Base-by-base conservation (phyloP, 1,139 yeast genomes). In the Lodderomyces beijingensis region DNA sequence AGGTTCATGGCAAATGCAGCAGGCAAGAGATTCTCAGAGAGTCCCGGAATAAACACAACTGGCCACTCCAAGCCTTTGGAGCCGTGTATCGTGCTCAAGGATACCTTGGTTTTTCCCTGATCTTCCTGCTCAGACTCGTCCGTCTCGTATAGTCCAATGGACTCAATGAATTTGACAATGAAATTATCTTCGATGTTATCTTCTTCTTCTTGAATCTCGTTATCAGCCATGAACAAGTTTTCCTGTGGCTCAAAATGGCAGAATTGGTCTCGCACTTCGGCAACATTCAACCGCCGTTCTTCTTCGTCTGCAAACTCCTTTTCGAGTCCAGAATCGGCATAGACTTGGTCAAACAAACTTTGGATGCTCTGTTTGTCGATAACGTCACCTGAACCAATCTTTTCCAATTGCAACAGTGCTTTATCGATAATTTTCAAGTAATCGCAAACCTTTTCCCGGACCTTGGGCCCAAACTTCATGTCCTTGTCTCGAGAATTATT, bases 51-150 rank as follows among this genome's bases (percentile, higher is more conserved):
- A 50, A 87, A 85, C 0, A 91, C 96, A 4, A 84, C 74, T 0
- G 95, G 91, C 97, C 97, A 91, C 54, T 91, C 97, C 4, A 88
- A 63, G 1, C 97, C 97, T 51, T 91, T 91, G 2, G 97, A 78
- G 0, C 89, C 87, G 54, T 91, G 98, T 10, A 91, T 82, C 0
- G 97, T 91, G 0, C 89, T 79, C 1, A 70, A 32, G 32, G 72
- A 51, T 0, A 74, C 69, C n/a, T 32, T 33, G 2, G 18, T 24
- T 10, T 7, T 30, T 20, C 17, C 9, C 11, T 27, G 10, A 4
- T 30, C 18, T 10, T 30, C 16, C 24, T 28, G 12, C 21, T 27
- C 36, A 6, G 14, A n/a, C 53, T 57, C 3, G 58, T 41, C 43
- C 15, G 46, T 49, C 35, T 55, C 76, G 45, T 71, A 80, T n/a